phyloP scores from a whole-genome alignment of 2,329 filamentous ascomycete genomes.

The Drechmeria coniospora region DNA sequence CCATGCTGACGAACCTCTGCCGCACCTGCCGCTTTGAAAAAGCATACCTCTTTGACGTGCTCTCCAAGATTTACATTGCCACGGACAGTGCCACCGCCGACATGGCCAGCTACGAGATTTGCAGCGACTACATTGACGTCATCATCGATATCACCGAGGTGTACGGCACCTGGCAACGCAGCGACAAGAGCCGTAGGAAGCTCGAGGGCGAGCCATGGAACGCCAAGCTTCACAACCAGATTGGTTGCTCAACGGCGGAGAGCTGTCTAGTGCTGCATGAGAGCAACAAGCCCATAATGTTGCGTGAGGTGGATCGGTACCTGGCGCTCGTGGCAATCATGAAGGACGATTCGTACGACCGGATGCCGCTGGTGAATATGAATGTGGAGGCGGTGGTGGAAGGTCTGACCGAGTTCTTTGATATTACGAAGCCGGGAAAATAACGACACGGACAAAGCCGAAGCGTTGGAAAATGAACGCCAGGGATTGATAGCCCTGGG shows the following conservation, averaged over 20 bases:
- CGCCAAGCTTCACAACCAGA: constrained; percentile 47
- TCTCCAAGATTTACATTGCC: constrained; percentile 97
- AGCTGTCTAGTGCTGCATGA: constrained; percentile 53
- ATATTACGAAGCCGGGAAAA: constrained; percentile 46
- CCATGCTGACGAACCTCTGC: constrained; percentile 84
- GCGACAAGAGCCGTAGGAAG: constrained; percentile 34
- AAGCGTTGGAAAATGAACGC: no score
- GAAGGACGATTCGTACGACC: constrained; percentile 71
- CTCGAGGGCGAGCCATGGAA: constrained; percentile 47
- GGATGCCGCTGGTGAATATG: constrained; percentile 74
- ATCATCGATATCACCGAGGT: constrained; percentile 95
- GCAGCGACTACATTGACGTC: constrained; percentile 95
- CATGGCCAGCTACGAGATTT: constrained; percentile 94
- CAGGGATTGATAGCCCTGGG: background rate
- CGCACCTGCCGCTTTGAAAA: constrained; percentile 93
- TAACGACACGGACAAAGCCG: constrained; percentile 5
- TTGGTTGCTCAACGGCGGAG: constrained; percentile 50
- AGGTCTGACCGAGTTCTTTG: constrained; percentile 65
- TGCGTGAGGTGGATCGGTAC: constrained; percentile 57
- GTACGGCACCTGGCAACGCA: constrained; percentile 61
- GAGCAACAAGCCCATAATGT: constrained; percentile 46
- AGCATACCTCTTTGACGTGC: constrained; percentile 92
- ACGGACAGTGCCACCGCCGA: constrained; percentile 88
- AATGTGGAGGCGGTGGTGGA: constrained; percentile 73
- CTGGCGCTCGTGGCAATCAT: constrained; percentile 73